Evolutionary conservation across 306 rosid species (phyloP), one percentile per base, ranked within the genome.

Genomic region (Styphnolobium japonicum): DNA sequence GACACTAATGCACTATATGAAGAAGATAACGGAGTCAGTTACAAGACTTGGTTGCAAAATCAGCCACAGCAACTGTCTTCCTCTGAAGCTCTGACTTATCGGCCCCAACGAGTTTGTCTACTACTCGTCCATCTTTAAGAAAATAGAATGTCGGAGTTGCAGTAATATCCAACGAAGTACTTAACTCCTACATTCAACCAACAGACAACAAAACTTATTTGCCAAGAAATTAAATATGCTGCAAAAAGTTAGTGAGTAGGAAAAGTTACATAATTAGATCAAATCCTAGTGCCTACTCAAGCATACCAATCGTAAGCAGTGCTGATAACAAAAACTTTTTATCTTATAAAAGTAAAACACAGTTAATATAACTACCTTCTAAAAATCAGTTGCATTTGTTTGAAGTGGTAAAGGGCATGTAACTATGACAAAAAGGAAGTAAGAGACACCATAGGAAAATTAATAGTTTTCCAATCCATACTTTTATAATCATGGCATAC

Each of bases 131-230:
- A 33, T 86, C 88, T 80, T 65, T 85, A 21, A 90, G 89, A 84
- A 90, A 88, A 85, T 83, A 90, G 82, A 90, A 90, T 10, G 94
- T 90, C 0, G 94, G 94, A 65, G 94, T 90, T 63, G 94, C 92
- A 45, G 83, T 90, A 51, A 90, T 85, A 49, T 90, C 92, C 94
- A 89, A 90, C n/a, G 88, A 79, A 39, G 87, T 67, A 69, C 92
- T 83, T 61, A 90, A 90, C 12, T 90, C 94, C 94, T 90, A 84
- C 70, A 79, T 36, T 22, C 12, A 23, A 18, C 29, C 55, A 52
- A 55, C 34, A 39, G 7, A 55, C n/a, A 15, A 51, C 3, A 5
- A 71, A 14, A 51, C 43, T 46, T 25, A 45, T 45, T 43, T 19
- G 4, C 18, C 31, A 37, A 19, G 33, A 65, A n/a, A n/a, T n/a